Conservation (phyloP, 192 early-diverging fungal species). For the Rhizophagus prolifer region DNA sequence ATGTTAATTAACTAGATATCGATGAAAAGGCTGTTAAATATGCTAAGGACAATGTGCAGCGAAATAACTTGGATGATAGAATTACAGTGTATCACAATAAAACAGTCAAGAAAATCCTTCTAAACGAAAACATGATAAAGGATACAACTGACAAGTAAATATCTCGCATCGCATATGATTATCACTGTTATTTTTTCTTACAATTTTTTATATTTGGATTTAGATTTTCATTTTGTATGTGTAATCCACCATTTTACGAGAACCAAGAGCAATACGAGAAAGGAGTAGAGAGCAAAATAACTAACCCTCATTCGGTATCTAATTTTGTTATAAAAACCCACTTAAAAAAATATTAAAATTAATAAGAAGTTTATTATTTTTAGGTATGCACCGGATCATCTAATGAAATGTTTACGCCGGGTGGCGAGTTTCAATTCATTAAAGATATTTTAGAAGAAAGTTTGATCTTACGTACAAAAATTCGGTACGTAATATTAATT, state of each 20-base stretch:
- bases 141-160: neutral
- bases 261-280: slow-evolving; percentile 55
- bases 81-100: slow-evolving; percentile 59
- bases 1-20: slow-evolving; percentile 52
- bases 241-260: slow-evolving; percentile 89
- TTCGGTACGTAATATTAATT: slow-evolving; percentile 33
- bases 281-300: slow-evolving; percentile 51
- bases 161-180: too few relatives aligned
- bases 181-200: neutral
- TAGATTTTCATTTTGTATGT: slow-evolving; percentile 76
- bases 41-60: slow-evolving; percentile 63
- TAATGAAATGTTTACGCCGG: slow-evolving; percentile 76
- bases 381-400: slow-evolving; percentile 58
- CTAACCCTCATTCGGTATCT: slow-evolving; percentile 35
- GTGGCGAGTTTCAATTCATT: slow-evolving; percentile 80
- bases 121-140: slow-evolving; percentile 13
- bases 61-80: slow-evolving; percentile 58
- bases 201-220: neutral
- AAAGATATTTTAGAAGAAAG: slow-evolving; percentile 70
- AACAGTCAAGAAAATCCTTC: slow-evolving; percentile 19
- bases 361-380: neutral
- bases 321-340: neutral
- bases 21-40: slow-evolving; percentile 58
- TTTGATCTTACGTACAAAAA: slow-evolving; percentile 31
- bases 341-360: neutral